Evolutionary conservation across 1,139 yeast genomes (phyloP), one percentile per base, ranked within the genome.

Genomic region (Hyphopichia fennica): DNA sequence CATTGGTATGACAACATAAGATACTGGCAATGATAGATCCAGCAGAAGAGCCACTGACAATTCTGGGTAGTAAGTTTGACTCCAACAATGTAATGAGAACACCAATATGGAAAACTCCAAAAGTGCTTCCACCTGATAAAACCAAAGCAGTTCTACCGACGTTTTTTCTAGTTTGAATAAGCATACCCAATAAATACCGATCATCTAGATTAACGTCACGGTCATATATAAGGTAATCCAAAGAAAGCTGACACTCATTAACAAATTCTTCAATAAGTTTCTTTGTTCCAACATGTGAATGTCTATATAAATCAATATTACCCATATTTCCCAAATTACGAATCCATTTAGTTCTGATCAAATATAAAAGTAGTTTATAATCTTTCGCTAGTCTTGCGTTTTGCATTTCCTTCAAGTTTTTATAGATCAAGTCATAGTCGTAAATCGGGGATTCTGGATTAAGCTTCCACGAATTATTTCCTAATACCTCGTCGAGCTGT

Each of bases 21-120:
- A 91, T 81, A 43, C 96, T 81, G 11, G 99, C 98, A 44, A 95
- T 84, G 42, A 93, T 91, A 1, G 97, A 90, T 15, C 99, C 99
- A 0, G 98, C 96, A 13, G 96, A 88, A 10, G 96, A 86, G 0
- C 99, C 99, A 41, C 96, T 86, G n/a, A 93, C 81, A 38, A 93
- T 88, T 39, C 90, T 74, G 0, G 99, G 99, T 34, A 93, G 67
- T 29, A 91, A 69, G 41, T 84, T 82, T 37, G 79, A 77, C 52
- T 87, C 95, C 38, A 85, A 67, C 34, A 93, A 71, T 7, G 95
- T 87, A 6, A 90, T 81, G 41, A 91, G 69, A 0, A 93, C 97
- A 0, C 99, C 99, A 43, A 90, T 86, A 52, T 93, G 99, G 50
- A 91, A 82, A 40, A 91, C 69, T 0, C 98, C 99, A 67, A 93